Percentiles rank a stretch among this genome's conserved stretches.
phyloP scores from a whole-genome alignment of 371 early-diverging fungal species.

The Haplosporangium sp. region DNA sequence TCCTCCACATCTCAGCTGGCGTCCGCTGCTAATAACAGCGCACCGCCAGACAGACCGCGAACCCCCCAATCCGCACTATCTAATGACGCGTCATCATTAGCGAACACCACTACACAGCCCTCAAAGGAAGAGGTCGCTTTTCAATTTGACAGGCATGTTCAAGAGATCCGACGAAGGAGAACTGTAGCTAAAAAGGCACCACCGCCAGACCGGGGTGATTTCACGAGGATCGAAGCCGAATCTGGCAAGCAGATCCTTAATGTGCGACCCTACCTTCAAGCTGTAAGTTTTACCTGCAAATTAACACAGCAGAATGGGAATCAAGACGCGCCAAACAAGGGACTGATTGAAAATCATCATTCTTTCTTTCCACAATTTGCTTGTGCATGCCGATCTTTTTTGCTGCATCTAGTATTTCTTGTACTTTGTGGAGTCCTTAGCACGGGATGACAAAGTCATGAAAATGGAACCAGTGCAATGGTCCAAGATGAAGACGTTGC shows the following conservation, averaged over 20 bases:
- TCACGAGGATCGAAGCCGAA: conserved; percentile 34
- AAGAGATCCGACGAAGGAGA: conserved; percentile 50
- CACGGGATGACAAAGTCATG: conserved; percentile 35
- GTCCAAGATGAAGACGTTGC: conserved; percentile 30
- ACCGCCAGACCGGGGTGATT: conserved; percentile 35
- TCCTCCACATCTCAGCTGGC: neutral
- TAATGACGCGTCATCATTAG: neutral
- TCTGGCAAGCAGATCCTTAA: conserved; percentile 45
- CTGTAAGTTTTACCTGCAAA: conserved; percentile 25
- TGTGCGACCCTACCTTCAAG: conserved; percentile 28
- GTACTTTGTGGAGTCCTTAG: conserved; percentile 46
- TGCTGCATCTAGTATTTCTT: conserved; percentile 11
- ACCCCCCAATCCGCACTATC: too few species aligned
- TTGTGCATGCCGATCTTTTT: neutral
- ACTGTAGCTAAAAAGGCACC: conserved; percentile 24
- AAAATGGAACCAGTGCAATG: conserved; percentile 41
- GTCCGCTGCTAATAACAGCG: neutral
- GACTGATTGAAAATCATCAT: neutral
- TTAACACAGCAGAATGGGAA: neutral
- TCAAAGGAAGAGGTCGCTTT: conserved; percentile 39
- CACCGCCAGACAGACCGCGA: neutral
- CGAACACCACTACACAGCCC: neutral
- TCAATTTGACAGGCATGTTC: conserved; percentile 52
- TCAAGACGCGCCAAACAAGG: too few species aligned
- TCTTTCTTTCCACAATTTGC: neutral